These are phyloP conservation scores for Cyclotella baltica DNA, from an alignment of 108 stramenopile species.

Conservation along the genomic window DNA sequence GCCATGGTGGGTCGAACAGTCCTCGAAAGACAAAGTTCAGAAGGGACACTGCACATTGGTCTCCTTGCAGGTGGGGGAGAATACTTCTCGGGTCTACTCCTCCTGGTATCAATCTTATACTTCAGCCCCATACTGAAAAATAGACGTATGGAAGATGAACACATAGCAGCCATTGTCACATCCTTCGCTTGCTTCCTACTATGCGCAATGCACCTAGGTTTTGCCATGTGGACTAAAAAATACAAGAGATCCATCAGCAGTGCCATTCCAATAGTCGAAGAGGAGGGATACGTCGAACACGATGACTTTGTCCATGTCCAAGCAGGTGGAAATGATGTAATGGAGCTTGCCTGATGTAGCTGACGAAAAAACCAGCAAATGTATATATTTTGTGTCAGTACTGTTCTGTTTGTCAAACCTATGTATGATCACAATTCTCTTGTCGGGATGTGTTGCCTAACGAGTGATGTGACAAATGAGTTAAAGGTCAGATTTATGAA, in stretches of 20 bases:
- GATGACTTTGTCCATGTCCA: constrained; percentile 18
- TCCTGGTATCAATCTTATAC: constrained; percentile 23
- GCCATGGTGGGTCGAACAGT: background rate
- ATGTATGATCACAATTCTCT: too few species aligned
- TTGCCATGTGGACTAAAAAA: constrained; percentile 12
- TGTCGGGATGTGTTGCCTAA: too few species aligned
- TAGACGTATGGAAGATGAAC: constrained; percentile 10
- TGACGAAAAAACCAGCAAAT: background rate
- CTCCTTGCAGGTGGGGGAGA: constrained; percentile 13
- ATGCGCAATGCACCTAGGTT: constrained; percentile 10
- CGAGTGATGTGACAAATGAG: too few species aligned
- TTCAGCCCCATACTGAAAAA: constrained; percentile 7
- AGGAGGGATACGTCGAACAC: constrained; percentile 12
- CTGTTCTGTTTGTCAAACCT: too few species aligned
- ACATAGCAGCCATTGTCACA: background rate
- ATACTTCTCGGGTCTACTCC: constrained; percentile 20
- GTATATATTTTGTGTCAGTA: constrained; percentile 4
- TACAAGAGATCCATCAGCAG: constrained; percentile 23
- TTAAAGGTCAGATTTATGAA: too few species aligned
- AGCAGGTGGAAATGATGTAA: constrained; percentile 5
- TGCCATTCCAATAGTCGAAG: constrained; percentile 12
- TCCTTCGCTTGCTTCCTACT: constrained; percentile 15
- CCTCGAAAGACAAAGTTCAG: constrained; percentile 5
- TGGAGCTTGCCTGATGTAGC: constrained; percentile 9
- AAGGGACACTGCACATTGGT: constrained; percentile 19